Percentiles rank a stretch among this genome's conserved stretches.
Evolutionary conservation across 345 rosid genomes (phyloP).

Genomic region (Euphorbia tirucalli): DNA sequence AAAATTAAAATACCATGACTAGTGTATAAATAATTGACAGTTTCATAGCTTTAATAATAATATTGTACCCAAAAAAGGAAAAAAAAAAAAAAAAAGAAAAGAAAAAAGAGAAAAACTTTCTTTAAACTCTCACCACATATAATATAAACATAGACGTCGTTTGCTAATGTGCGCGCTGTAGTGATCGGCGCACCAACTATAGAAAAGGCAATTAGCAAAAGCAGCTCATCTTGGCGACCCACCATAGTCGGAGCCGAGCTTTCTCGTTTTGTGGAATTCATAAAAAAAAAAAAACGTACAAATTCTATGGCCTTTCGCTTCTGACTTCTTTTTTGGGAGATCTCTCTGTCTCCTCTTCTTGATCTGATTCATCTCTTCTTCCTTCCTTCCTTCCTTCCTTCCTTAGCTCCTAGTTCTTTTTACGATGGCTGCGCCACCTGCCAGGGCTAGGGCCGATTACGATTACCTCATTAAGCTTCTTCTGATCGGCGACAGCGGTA

Average conservation of each 20-base stretch:
- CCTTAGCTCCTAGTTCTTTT: too few species aligned
- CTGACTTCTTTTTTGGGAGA: conserved; percentile 5
- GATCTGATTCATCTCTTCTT: background rate
- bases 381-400: background rate
- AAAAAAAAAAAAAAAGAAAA: too few species aligned
- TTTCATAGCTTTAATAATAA: too few species aligned
- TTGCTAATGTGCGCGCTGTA: conserved; percentile 13
- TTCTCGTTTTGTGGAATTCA: conserved; percentile 14
- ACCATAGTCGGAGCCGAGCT: conserved; percentile 19
- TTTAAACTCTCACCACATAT: background rate
- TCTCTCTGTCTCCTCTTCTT: background rate
- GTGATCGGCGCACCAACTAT: background rate
- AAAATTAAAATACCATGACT: too few species aligned
- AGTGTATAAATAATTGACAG: too few species aligned
- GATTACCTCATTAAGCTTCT: conserved; percentile 31
- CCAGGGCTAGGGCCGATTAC: conserved; percentile 26
- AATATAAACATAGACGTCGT: too few species aligned
- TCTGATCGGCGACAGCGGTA: conserved; percentile 31
- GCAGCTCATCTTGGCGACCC: conserved; percentile 26
- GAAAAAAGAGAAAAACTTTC: too few species aligned
- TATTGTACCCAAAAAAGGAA: too few species aligned
- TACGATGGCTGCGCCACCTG: conserved; percentile 29
- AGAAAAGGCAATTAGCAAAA: background rate
- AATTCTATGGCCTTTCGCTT: conserved; percentile 8
- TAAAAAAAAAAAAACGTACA: background rate